Base-by-base conservation (phyloP, 257 asterid genomes). In the Petunia axillaris region DNA sequence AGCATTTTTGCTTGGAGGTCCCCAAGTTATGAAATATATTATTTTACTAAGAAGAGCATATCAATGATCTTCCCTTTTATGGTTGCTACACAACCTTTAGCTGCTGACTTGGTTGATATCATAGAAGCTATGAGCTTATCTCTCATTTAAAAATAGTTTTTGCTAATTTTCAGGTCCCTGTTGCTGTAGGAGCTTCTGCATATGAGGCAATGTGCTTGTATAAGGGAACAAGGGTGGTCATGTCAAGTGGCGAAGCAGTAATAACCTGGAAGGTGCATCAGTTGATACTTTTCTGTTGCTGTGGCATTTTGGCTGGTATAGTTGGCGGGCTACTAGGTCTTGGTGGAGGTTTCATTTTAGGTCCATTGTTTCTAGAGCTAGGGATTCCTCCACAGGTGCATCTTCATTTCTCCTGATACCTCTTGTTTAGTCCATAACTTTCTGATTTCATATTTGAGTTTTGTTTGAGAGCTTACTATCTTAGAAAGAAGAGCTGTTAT, bases 291-390 rank as follows among this genome's bases (percentile, higher is more conserved):
- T 90, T 87, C 76, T 89, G 94, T 82, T 80, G 64, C 66, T 83
- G 90, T 52, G 94, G 92, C 77, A 75, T 85, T 41, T 68, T 90
- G 86, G 91, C 94, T 10, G 94, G 94, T 78, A 55, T 89, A 0
- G 92, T 90, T 81, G 94, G 94, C 40, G 90, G 94, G 66, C 85
- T 90, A 52, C 88, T 90, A 52, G 94, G 94, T 79, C 94, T 90
- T 36, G 94, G 94, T 1, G 94, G 94, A 71, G 94, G 94, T 7
- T 90, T 90, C 88, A 90, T 90, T 63, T 62, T 90, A 15, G 91
- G 92, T 38, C 94, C 94, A 11, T 66, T 90, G 79, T 86, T 89
- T 63, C 85, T 90, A 3, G 92, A 90, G 83, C 88, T 90, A 2
- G 94, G 94, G 48, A 70, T 87, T 80, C 94, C 94, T 85, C 92